Base-by-base conservation (phyloP, 352 stramenopile genomes). In the Globisporangium heterothallicum region DNA sequence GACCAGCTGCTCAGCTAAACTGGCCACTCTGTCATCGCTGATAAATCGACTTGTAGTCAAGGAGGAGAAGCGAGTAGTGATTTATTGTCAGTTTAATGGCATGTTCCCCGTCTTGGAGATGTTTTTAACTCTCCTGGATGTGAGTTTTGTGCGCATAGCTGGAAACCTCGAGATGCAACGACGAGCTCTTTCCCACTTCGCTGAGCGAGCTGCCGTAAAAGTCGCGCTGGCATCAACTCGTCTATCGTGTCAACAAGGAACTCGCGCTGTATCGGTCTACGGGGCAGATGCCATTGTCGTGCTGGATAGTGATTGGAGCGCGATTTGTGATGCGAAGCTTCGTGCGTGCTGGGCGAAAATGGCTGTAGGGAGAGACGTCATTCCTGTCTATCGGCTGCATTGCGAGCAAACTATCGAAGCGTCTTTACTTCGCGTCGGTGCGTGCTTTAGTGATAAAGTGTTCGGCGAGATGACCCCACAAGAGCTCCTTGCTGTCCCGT, bases 301-400 rank as follows among this genome's bases (percentile, higher is more conserved):
- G 1, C 42, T 94, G 8, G 84, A 94, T 40, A 86, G 81, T 57
- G 84, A 94, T 38, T 94, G 83, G 83, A 87, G 86, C 27, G 65
- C 75, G 1, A 75, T 70, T 6, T 91, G 80, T 49, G 83, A 94
- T 36, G 81, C 84, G 12, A 94, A 94, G 40, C 57, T 94, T 44
- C 80, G 84, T 2, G 84, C 84, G 6, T 77, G 72, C 38, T 94
- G 80, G 80, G 81, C 81, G 6, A 84, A 83, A 58, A 69, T 85
- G 49, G 64, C 72, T 0, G 72, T 79, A 12, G 59, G 59, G 0
- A 68, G 58, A 4, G 70, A 85, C 29, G 58, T 79, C 6, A 40
- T 88, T 16, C 64, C 72, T 29, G 81, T 94, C 6, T 92, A 84
- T 50, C 77, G 84, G 21, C 59, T 94, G 34, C 78, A 94, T 48